Percentiles rank a stretch among this genome's conserved stretches.
Conservation (phyloP, 2,329 filamentous ascomycete species). For the Colletotrichum sp. region DNA sequence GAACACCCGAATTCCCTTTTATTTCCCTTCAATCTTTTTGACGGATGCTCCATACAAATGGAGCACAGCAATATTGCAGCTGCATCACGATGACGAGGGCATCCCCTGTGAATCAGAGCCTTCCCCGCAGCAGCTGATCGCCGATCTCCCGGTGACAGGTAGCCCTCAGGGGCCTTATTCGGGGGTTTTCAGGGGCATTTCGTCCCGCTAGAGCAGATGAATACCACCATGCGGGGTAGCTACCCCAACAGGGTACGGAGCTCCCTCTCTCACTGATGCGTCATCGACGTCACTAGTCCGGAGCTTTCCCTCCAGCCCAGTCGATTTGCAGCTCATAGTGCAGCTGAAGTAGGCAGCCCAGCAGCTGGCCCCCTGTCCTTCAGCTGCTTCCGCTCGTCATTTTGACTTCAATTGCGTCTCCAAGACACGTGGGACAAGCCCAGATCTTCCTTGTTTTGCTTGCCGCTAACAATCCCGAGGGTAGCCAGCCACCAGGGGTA, state of each 20-base stretch:
- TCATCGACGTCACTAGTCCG: conserved; percentile 17
- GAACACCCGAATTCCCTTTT: background rate
- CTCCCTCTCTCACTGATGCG: background rate
- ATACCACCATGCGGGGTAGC: background rate
- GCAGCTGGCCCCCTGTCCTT: background rate
- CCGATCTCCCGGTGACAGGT: conserved; percentile 12
- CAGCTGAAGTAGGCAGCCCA: background rate
- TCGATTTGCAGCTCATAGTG: background rate
- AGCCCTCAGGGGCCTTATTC: background rate
- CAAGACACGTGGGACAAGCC: background rate
- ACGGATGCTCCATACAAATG: background rate
- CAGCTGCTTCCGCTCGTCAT: conserved; percentile 2
- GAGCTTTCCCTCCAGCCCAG: conserved; percentile 13
- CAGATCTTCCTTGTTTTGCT: background rate
- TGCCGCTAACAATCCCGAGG: background rate
- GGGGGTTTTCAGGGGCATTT: background rate
- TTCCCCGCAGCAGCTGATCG: conserved; percentile 4
- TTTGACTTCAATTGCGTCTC: background rate
- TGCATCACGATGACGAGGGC: conserved; percentile 9
- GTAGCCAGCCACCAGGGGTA: background rate
- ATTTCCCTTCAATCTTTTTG: background rate
- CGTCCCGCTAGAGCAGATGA: background rate
- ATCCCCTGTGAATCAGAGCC: background rate
- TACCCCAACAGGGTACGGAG: background rate
- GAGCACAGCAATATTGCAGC: background rate